These are phyloP conservation scores for Williopsis jadinii DNA, from an alignment of 1,139 yeast species.

Conservation along the genomic window DNA sequence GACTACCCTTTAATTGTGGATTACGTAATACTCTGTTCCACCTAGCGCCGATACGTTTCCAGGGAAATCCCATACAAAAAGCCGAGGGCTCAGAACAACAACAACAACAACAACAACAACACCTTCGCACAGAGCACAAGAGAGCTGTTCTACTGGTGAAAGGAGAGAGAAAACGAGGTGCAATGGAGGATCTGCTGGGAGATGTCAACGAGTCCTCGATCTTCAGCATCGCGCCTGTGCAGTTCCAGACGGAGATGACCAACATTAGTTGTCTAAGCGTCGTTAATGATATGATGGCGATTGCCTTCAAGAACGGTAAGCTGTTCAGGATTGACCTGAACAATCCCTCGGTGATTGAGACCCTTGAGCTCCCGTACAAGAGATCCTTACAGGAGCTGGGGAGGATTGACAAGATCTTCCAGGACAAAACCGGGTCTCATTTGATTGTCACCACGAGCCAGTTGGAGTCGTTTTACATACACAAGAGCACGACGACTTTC, in stretches of 20 bases:
- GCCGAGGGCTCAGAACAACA: no score
- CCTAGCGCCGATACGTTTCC: no score
- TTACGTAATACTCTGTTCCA: no score
- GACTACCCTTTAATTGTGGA: no score
- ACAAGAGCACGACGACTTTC: conserved; percentile 30
- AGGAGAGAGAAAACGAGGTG: background rate
- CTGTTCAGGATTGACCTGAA: conserved; percentile 47
- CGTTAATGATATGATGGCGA: conserved; percentile 39
- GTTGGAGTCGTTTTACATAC: conserved; percentile 40
- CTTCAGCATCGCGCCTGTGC: conserved; percentile 42
- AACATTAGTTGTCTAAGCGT: conserved; percentile 39
- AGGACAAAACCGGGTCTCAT: conserved; percentile 45
- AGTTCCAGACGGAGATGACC: conserved; percentile 43
- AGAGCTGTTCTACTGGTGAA: background rate
- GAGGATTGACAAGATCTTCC: conserved; percentile 32
- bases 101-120: no score
- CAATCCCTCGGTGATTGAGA: conserved; percentile 44
- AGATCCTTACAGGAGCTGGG: conserved; percentile 20
- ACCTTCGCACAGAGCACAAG: no score
- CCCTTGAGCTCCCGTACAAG: conserved; percentile 24
- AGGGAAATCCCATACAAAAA: no score
- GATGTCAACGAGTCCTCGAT: conserved; percentile 7
- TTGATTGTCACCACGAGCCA: conserved; percentile 38
- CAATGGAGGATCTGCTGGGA: background rate
- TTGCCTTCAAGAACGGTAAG: conserved; percentile 38